Conservation (phyloP, 78 protist species). For the Capsaspora owczarzaki region DNA sequence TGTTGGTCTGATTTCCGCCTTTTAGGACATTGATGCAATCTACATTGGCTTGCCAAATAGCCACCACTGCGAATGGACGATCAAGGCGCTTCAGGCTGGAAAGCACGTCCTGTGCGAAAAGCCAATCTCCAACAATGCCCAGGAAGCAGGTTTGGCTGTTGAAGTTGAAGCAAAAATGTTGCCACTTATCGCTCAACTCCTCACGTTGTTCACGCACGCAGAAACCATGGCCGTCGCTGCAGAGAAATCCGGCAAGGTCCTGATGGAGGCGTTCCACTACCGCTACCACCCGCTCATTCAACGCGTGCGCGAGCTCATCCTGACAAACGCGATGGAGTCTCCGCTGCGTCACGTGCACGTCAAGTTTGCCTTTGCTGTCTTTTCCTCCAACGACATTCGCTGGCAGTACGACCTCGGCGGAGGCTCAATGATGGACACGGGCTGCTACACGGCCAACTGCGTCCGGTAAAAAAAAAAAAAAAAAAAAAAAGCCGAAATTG, state of each 20-base stretch:
- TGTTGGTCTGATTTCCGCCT: background rate
- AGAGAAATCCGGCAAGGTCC: background rate
- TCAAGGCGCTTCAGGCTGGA: background rate
- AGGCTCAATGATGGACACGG: background rate
- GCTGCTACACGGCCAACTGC: background rate
- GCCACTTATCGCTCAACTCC: no score
- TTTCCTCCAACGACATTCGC: background rate
- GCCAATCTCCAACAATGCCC: background rate
- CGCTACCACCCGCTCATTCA: background rate
- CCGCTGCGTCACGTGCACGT: background rate
- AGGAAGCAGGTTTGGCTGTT: background rate
- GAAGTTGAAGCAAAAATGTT: no score
- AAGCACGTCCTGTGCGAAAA: constrained; percentile 3
- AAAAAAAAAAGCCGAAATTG: no score
- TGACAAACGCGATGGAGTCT: background rate
- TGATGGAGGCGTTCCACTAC: constrained; percentile 7
- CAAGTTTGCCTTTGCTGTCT: background rate
- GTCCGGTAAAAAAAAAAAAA: no score
- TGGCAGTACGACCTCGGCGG: constrained; percentile 3
- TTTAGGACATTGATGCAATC: background rate
- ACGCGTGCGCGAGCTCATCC: background rate
- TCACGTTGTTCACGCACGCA: no score
- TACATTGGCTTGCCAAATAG: background rate
- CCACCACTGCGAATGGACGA: background rate
- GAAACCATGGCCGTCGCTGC: no score